Evolutionary conservation across 495 filamentous ascomycete species (phyloP).

Genomic region (Neurospora intermedia): DNA sequence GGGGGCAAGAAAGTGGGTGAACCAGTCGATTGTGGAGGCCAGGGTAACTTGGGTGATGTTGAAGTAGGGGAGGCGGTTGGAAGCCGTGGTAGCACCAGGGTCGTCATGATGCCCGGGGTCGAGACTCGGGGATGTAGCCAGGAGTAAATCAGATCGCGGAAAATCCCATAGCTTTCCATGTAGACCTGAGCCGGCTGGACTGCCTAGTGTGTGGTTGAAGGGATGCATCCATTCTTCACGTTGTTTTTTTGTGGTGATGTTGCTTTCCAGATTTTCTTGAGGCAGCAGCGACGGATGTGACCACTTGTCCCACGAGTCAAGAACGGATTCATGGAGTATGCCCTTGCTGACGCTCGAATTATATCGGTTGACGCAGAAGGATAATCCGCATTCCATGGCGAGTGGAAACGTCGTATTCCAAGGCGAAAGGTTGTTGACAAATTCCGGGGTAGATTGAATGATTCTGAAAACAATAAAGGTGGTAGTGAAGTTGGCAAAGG

Average conservation of each 20-base stretch:
- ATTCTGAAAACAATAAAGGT: too few relatives aligned
- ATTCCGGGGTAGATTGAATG: too few relatives aligned
- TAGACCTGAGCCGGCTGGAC: too few relatives aligned
- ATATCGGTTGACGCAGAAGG: too few relatives aligned
- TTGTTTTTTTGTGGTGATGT: background rate
- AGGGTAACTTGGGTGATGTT: background rate
- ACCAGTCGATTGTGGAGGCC: background rate
- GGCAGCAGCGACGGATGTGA: background rate
- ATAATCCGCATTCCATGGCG: too few relatives aligned
- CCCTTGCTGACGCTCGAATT: background rate
- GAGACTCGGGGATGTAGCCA: background rate
- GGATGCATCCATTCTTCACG: background rate
- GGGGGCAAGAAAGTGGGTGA: background rate
- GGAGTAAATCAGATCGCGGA: background rate
- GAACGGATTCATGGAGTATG: background rate
- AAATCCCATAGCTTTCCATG: background rate
- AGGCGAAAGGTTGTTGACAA: too few relatives aligned
- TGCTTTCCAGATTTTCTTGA: background rate
- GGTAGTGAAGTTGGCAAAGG: too few relatives aligned
- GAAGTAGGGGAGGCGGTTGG: background rate
- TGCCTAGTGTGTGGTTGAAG: background rate
- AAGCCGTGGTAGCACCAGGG: background rate
- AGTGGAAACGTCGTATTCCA: too few relatives aligned
- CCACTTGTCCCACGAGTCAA: background rate
- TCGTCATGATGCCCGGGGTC: background rate